Percentiles rank a stretch among this genome's conserved stretches.
These are phyloP conservation scores for Colletotrichum lentis DNA, from an alignment of 2,329 filamentous ascomycete species.

Conservation along the genomic window DNA sequence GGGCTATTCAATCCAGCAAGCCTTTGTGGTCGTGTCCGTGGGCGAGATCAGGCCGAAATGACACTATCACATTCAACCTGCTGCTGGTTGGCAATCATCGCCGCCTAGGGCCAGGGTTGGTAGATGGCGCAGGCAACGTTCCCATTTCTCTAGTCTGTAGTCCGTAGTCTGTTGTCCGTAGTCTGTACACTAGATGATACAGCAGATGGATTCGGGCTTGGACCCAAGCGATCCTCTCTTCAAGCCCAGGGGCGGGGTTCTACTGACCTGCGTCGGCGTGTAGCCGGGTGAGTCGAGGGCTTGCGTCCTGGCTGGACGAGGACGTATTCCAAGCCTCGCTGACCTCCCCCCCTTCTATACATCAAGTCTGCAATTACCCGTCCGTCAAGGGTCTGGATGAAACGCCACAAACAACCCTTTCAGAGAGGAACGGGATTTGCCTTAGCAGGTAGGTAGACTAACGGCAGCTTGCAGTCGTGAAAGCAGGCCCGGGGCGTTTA, in stretches of 20 bases:
- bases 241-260: conserved; percentile 20
- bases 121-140: conserved; percentile 1
- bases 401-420: conserved; percentile 57
- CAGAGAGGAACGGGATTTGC: conserved; percentile 52
- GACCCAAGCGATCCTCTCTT: conserved; percentile 12
- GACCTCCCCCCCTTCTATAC: conserved; percentile 51
- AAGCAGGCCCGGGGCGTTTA: conserved; percentile 48
- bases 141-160: not conserved
- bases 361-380: conserved; percentile 60
- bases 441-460: conserved; percentile 47
- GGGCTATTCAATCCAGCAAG: conserved; percentile 34
- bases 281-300: conserved; percentile 31
- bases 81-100: conserved; percentile 7
- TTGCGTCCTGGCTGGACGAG: conserved; percentile 22
- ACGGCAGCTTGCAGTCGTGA: conserved; percentile 52
- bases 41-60: conserved; percentile 22
- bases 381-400: conserved; percentile 55
- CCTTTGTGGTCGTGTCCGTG: conserved; percentile 28
- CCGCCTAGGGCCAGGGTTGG: not conserved
- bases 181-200: conserved; percentile 22
- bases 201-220: conserved; percentile 11
- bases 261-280: conserved; percentile 30
- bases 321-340: conserved; percentile 40
- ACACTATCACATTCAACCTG: conserved; percentile 18
- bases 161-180: conserved; percentile 1